Conservation (phyloP, 352 stramenopile species). For the Globisporangium irregulare region DNA sequence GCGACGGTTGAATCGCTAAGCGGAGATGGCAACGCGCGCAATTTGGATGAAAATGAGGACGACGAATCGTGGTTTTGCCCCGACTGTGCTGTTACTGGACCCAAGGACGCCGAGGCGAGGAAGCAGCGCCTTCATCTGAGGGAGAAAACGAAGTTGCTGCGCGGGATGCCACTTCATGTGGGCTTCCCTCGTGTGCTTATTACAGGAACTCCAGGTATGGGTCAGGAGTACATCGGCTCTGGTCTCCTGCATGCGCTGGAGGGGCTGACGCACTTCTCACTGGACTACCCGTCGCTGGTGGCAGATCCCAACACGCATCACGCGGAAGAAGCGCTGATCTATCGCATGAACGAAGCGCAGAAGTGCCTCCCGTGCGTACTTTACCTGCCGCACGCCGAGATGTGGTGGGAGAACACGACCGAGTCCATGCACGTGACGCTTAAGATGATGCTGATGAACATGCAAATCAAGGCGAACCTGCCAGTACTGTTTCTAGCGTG, state of each 20-base stretch:
- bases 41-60: not conserved
- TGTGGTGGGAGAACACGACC: constrained; percentile 73
- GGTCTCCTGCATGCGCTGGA: constrained; percentile 74
- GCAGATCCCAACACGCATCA: constrained; percentile 61
- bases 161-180: constrained; percentile 42
- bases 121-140: constrained; percentile 23
- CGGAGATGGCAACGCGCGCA: not conserved
- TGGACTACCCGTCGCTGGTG: constrained; percentile 79
- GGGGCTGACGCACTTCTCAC: constrained; percentile 69
- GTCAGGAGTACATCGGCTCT: constrained; percentile 65
- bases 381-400: constrained; percentile 69
- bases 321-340: constrained; percentile 76
- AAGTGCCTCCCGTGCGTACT: constrained; percentile 79
- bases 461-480: constrained; percentile 65
- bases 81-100: constrained; percentile 34
- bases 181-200: constrained; percentile 76
- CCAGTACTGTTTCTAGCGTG: constrained; percentile 78
- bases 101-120: constrained; percentile 22
- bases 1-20: constrained; percentile 10
- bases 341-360: constrained; percentile 65
- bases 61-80: constrained; percentile 52
- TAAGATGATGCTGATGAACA: constrained; percentile 80
- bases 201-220: constrained; percentile 54
- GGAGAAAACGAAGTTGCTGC: constrained; percentile 27
- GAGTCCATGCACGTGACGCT: constrained; percentile 72